Evolutionary conservation across 225 moss, liverwort and hornwort species (phyloP), one percentile per base, ranked within the genome.

Genomic region (Ulota crispa): DNA sequence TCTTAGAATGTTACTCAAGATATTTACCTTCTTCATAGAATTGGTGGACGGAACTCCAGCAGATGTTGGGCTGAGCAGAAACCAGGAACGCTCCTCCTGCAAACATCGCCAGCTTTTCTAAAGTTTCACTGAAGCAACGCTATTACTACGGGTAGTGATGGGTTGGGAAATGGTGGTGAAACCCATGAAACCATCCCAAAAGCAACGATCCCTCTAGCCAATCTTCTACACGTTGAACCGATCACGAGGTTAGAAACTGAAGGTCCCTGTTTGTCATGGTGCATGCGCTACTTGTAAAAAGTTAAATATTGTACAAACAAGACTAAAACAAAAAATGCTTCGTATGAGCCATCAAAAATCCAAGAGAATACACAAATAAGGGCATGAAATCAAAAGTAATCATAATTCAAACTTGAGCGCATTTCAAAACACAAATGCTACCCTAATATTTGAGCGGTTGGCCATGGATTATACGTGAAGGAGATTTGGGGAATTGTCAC

Each of bases 21-120:
- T 64, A 50, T 50, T 50, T 45, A 85, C 87, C 87, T 87, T 62
- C 59, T 81, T 79, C 77, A 9, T 36, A 66, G 61, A 50, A 77
- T 7, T 54, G 80, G 55, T 81, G 24, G 76, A 42, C 27, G 77
- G 86, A 61, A 81, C 63, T 84, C 90, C 94, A 26, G 80, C 92
- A 77, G 84, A 91, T 31, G 83, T 78, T 32, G 70, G 78, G 82
- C 68, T 86, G 55, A 62, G 78, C 70, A 88, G 68, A 76, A 68
- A 23, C 83, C 77, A 70, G 86, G 83, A 78, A 79, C 85, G 14
- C 80, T 45, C 84, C 82, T 76, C 72, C 69, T 78, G 75, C 62
- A 72, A 82, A 87, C 37, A 61, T 89, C 79, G 86, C 89, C 61
- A 91, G 68, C 81, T 92, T 88, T 78, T 90, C 88, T 93, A 89